Evolutionary conservation across 2,329 filamentous ascomycete genomes (phyloP).

Genomic region (Colletotrichum destructivum): DNA sequence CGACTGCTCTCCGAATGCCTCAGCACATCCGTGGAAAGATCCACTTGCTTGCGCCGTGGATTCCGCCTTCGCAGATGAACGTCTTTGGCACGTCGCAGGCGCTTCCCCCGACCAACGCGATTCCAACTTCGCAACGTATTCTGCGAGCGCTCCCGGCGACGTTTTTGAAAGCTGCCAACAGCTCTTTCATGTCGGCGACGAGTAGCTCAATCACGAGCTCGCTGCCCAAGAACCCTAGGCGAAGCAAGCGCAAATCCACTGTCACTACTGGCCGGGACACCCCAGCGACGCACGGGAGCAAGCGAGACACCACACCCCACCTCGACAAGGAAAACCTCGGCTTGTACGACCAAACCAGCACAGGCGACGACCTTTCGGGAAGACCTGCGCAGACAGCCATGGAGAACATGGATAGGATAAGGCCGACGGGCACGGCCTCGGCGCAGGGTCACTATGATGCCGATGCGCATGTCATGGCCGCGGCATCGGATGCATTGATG

Average conservation of each 20-base stretch:
- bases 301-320: constrained; percentile 54
- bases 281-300: constrained; percentile 46
- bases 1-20: constrained; percentile 94
- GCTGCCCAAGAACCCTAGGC: constrained; percentile 76
- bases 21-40: constrained; percentile 96
- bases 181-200: constrained; percentile 93
- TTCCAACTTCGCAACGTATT: constrained; percentile 93
- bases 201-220: constrained; percentile 88
- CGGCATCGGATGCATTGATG: constrained; percentile 73
- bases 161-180: constrained; percentile 93
- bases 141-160: constrained; percentile 91
- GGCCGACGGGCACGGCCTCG: constrained; percentile 46
- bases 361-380: constrained; percentile 43
- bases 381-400: constrained; percentile 50
- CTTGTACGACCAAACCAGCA: constrained; percentile 46
- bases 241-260: constrained; percentile 72
- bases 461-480: constrained; percentile 59
- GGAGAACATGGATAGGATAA: constrained; percentile 67
- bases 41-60: constrained; percentile 96
- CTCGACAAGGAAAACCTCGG: constrained; percentile 67
- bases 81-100: constrained; percentile 81
- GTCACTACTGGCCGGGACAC: constrained; percentile 56
- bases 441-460: constrained; percentile 44
- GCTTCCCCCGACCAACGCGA: constrained; percentile 84
- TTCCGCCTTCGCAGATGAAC: constrained; percentile 93